These are phyloP conservation scores for Dactylellina drechsleri DNA, from an alignment of 2,329 filamentous ascomycete species.

Conservation along the genomic window DNA sequence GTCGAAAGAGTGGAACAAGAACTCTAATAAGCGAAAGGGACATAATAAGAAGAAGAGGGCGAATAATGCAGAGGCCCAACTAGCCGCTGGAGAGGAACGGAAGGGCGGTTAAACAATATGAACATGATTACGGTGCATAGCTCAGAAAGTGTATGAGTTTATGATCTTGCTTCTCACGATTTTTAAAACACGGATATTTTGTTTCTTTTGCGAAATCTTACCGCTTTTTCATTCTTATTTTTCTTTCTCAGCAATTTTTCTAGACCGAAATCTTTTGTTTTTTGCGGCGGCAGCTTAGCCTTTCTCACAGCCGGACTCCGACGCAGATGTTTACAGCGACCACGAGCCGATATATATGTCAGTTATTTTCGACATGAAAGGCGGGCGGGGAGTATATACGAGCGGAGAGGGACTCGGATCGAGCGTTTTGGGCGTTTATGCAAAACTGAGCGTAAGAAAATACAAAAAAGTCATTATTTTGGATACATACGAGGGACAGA, in stretches of 20 bases:
- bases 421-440: constrained; percentile 2
- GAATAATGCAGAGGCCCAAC: constrained; percentile 28
- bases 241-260: constrained; percentile 38
- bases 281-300: constrained; percentile 13
- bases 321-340: constrained; percentile 27
- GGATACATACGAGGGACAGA: constrained; percentile 41
- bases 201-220: constrained; percentile 14
- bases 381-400: constrained; percentile 21
- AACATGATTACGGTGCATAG: constrained; percentile 53
- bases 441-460: background rate
- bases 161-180: constrained; percentile 54
- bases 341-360: constrained; percentile 37
- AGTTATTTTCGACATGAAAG: constrained; percentile 53
- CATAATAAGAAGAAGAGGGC: constrained; percentile 50
- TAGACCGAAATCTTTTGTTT: constrained; percentile 38
- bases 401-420: constrained; percentile 7
- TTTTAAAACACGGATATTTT: constrained; percentile 38
- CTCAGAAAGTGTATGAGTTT: constrained; percentile 53
- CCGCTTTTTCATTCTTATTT: constrained; percentile 7
- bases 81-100: constrained; percentile 33
- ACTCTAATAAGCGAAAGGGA: constrained; percentile 44
- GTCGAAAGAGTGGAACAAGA: constrained; percentile 53
- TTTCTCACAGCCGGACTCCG: constrained; percentile 15
- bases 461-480: background rate
- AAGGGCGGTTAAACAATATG: constrained; percentile 41